A percentile compares a stretch with the other conserved stretches of the same genome.
phyloP scores from a whole-genome alignment of 2,329 filamentous ascomycete species.

The Aspergillus tamarii region DNA sequence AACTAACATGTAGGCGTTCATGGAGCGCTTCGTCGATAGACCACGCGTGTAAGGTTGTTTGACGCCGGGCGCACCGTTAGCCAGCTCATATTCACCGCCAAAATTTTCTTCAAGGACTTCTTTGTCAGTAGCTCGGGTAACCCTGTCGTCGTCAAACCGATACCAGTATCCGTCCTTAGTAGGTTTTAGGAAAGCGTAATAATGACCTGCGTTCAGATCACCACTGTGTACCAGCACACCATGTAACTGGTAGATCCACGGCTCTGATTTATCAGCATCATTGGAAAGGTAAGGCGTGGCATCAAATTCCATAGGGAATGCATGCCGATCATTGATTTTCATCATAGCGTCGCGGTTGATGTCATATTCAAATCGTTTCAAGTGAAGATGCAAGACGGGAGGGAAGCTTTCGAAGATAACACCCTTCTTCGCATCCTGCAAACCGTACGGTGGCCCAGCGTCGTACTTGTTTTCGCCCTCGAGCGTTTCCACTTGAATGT shows the following conservation, averaged over 20 bases:
- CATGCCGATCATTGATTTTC: conserved; percentile 71
- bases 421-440: conserved; percentile 96
- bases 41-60: conserved; percentile 68
- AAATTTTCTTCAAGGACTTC: conserved; percentile 97
- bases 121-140: conserved; percentile 87
- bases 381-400: conserved; percentile 88
- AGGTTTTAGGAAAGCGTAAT: conserved; percentile 96
- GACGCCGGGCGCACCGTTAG: conserved; percentile 60
- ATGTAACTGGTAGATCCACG: conserved; percentile 90
- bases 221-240: conserved; percentile 96
- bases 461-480: conserved; percentile 99
- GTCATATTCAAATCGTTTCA: conserved; percentile 98
- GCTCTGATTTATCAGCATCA: conserved; percentile 81
- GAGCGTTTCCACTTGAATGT: conserved; percentile 93
- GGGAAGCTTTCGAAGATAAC: conserved; percentile 97
- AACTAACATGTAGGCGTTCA: conserved; percentile 98
- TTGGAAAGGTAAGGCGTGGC: conserved; percentile 85
- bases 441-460: conserved; percentile 82
- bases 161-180: conserved; percentile 93
- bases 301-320: conserved; percentile 54
- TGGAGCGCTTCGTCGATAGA: conserved; percentile 67
- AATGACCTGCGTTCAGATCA: conserved; percentile 95
- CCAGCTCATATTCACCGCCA: conserved; percentile 76
- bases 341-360: conserved; percentile 96
- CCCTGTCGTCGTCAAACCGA: conserved; percentile 95